Conservation (phyloP, 805 yeast genomes). For the Nakazawaea wyomingensis region DNA sequence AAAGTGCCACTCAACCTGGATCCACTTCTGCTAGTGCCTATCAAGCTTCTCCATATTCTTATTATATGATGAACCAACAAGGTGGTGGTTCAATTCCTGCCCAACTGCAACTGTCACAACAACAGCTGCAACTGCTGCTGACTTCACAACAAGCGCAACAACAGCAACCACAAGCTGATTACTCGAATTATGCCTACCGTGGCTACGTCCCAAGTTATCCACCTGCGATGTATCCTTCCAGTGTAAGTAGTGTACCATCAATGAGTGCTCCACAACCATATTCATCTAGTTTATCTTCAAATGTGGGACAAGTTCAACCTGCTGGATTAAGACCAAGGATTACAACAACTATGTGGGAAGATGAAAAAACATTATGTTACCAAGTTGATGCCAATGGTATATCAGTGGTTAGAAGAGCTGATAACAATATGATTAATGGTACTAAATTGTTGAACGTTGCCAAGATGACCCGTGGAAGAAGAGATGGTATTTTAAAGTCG, state of each 20-base stretch:
- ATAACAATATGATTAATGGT: constrained; percentile 69
- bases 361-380: constrained; percentile 64
- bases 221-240: constrained; percentile 1
- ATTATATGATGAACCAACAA: constrained; percentile 13
- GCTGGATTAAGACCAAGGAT: constrained; percentile 51
- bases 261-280: constrained; percentile 3
- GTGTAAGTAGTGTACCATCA: constrained; percentile 2
- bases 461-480: constrained; percentile 67
- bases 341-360: constrained; percentile 75
- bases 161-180: constrained; percentile 4
- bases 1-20: background rate
- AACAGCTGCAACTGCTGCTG: no score
- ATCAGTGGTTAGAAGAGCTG: constrained; percentile 63
- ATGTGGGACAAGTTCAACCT: constrained; percentile 34
- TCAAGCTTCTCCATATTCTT: constrained; percentile 7
- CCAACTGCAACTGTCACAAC: constrained; percentile 7
- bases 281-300: background rate
- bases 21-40: constrained; percentile 1
- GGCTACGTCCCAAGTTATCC: constrained; percentile 6
- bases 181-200: constrained; percentile 9
- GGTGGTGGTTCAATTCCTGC: background rate
- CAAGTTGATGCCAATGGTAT: constrained; percentile 69
- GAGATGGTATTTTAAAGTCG: constrained; percentile 64
- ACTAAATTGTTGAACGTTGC: constrained; percentile 66
- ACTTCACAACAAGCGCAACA: constrained; percentile 3